Conservation (phyloP, 768 basidiomycete genomes). For the Lactarius sp. region DNA sequence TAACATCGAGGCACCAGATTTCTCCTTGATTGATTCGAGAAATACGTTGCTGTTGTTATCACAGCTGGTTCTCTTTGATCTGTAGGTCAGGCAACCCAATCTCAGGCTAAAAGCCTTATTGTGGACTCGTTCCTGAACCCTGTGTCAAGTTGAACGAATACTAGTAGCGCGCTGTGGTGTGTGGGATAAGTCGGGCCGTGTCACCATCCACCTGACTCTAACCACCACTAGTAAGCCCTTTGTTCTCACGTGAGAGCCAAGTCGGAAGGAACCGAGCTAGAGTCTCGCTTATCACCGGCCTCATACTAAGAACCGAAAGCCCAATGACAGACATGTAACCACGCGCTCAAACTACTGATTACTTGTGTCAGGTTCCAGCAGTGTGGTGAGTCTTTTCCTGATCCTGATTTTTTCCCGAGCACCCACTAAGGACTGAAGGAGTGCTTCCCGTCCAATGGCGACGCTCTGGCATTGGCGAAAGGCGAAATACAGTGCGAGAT, state of each 20-base stretch:
- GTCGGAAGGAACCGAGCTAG: not conserved
- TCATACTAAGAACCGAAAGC: too few species aligned
- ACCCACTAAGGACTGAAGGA: not conserved
- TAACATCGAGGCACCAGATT: too few species aligned
- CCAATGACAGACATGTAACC: not conserved
- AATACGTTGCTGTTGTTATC: too few species aligned
- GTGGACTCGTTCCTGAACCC: not conserved
- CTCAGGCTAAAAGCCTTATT: not conserved
- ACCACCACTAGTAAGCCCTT: too few species aligned
- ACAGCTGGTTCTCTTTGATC: not conserved
- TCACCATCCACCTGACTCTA: too few species aligned
- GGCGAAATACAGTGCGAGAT: not conserved
- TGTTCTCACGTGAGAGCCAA: not conserved
- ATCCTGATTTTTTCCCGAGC: not conserved
- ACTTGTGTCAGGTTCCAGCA: not conserved
- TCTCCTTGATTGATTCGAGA: too few species aligned
- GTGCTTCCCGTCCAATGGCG: not conserved
- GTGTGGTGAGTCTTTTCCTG: not conserved
- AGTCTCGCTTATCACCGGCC: not conserved
- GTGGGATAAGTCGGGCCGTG: too few species aligned
- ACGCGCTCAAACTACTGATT: not conserved
- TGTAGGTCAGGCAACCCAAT: not conserved
- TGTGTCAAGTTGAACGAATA: too few species aligned
- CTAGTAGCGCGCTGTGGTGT: too few species aligned
- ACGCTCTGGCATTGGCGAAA: constrained; percentile 2